Conservation (phyloP, 805 yeast genomes). For the Yarrowia sp. region DNA sequence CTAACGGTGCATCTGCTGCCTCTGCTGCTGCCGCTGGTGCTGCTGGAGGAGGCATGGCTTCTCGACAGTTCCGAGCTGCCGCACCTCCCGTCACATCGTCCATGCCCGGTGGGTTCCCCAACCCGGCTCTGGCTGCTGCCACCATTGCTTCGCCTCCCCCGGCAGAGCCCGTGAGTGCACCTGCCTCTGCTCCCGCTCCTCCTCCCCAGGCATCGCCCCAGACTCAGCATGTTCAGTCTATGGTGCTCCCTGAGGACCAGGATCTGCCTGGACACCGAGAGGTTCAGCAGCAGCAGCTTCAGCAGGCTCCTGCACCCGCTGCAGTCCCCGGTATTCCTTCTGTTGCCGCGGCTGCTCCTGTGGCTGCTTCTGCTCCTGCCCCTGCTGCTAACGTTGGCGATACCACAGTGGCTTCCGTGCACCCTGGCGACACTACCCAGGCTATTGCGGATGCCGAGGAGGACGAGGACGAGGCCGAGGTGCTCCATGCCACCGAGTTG, state of each 20-base stretch:
- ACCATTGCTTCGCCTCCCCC: constrained; percentile 6
- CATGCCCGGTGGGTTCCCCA: constrained; percentile 14
- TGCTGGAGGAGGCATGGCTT: constrained; percentile 11
- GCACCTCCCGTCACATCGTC: background rate
- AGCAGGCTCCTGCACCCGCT: background rate
- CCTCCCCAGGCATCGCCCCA: background rate
- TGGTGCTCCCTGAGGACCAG: constrained; percentile 17
- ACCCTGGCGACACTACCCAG: background rate
- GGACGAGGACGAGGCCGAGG: constrained; percentile 5
- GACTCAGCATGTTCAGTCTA: constrained; percentile 16
- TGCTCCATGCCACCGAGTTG: constrained; percentile 18
- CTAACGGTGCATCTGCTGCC: background rate
- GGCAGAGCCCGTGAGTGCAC: background rate
- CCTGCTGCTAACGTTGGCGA: background rate
- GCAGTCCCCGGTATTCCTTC: background rate
- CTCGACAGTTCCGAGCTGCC: constrained; percentile 6
- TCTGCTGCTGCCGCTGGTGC: background rate
- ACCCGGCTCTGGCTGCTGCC: constrained; percentile 20
- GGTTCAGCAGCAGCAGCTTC: background rate
- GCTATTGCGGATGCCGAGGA: background rate
- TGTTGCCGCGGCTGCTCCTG: background rate
- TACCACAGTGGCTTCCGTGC: background rate
- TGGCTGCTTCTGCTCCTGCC: background rate
- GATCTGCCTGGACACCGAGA: background rate
- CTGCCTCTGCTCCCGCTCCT: constrained; percentile 2